Evolutionary conservation across 139 green algal species (phyloP), one percentile per base, ranked within the genome.

Genomic region (Tetraselmis striata): DNA sequence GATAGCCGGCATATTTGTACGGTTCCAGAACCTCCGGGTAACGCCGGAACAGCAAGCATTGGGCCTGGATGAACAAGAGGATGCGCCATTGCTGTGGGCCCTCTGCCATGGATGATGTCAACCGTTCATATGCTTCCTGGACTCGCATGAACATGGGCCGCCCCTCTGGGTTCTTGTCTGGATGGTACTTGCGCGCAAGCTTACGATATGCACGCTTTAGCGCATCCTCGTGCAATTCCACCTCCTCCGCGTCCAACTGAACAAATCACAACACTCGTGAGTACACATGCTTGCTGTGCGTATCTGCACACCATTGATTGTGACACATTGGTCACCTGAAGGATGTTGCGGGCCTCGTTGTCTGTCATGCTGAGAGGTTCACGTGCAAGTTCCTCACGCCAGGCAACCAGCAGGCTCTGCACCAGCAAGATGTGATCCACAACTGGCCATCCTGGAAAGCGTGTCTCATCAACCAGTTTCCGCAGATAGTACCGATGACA

Each of bases 1-100:
- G 90, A 85, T 97, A 98, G 28, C 94, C 95, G 0, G 95, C 94
- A 80, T 98, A 98, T 88, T 98, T 98, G 93, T 94, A 98, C 1
- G 93, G 93, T 78, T 86, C 83, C 30, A 98, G 91, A 27, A 95
- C 88, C 5, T 84, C 81, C 1, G 90, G 80, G 81, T 93, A 95
- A 0, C 96, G 88, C 31, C 87, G 59, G 89, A 93, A 98, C 82
- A 98, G 87, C 31, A 98, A 89, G 81, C 90, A 92, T 84, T 97
- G 94, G 0, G 93, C 92, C 30, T 90, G 82, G 67, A 92, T 5
- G 30, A 98, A 84, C 32, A 98, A 93, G 58, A 94, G 82, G 1
- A 98, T 76, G 31, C 95, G 90, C 93, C 94, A 98, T 29, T 87
- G 77, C 87, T 96, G 91, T 1, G 93, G 88, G 0, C 92, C 91